Percentiles rank a stretch among this genome's conserved stretches.
Evolutionary conservation across 2,329 filamentous ascomycete species (phyloP).

Genomic region (Sphaceloma murrayae): DNA sequence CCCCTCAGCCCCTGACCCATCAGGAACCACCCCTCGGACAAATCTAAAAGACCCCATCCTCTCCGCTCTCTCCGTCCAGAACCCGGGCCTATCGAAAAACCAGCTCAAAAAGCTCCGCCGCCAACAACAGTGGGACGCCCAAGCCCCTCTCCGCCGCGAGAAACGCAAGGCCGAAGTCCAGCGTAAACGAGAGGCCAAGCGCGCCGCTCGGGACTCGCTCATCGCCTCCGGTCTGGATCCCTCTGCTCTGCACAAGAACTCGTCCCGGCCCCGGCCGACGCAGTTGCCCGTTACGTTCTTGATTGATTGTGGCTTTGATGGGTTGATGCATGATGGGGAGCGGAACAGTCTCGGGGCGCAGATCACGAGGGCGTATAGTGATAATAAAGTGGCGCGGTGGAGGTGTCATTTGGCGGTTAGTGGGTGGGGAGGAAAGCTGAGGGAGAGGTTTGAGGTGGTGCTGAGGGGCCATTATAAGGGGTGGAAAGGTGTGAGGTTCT

Average conservation of each 20-base stretch:
- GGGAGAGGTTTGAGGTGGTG: conserved; percentile 68
- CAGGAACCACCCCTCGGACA: background rate
- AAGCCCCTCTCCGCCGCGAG: conserved; percentile 49
- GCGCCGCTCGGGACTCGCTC: conserved; percentile 25
- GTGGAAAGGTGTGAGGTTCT: conserved; percentile 71
- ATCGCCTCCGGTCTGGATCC: conserved; percentile 8
- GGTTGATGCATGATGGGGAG: conserved; percentile 81
- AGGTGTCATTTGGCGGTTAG: conserved; percentile 65
- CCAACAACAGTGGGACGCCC: conserved; percentile 65
- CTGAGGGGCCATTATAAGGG: conserved; percentile 60
- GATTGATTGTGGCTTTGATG: conserved; percentile 86
- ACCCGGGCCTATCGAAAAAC: conserved; percentile 62
- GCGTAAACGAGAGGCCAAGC: conserved; percentile 44
- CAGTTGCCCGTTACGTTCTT: conserved; percentile 70
- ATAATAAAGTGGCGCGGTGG: conserved; percentile 63
- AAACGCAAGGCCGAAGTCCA: conserved; percentile 48
- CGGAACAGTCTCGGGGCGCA: conserved; percentile 73
- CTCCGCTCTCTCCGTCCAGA: background rate
- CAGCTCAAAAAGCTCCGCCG: conserved; percentile 70
- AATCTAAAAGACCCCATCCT: conserved; percentile 10
- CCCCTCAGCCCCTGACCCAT: background rate
- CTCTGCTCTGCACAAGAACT: conserved; percentile 16
- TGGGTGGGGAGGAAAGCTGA: conserved; percentile 65
- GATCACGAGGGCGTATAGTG: conserved; percentile 79
- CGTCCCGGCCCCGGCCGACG: conserved; percentile 30